These are phyloP conservation scores for Flaveria sonorensis DNA, from an alignment of 129 eudicot genomes.

Conservation along the genomic window DNA sequence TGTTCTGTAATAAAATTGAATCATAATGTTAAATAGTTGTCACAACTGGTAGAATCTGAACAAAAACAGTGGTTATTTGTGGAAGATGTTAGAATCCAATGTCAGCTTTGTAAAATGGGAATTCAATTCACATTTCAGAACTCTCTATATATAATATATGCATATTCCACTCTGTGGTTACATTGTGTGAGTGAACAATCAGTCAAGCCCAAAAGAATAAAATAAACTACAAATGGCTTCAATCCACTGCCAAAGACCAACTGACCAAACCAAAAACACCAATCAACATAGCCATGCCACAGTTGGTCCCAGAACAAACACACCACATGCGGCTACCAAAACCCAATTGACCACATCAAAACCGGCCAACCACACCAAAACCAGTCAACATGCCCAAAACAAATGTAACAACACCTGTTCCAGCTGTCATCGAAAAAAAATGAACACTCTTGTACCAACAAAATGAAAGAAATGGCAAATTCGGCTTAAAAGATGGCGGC, in stretches of 20 bases:
- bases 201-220: too few relatives aligned
- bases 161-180: too few relatives aligned
- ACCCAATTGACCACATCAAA: constrained; percentile 25
- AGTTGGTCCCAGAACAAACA: constrained; percentile 22
- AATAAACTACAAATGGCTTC: background rate
- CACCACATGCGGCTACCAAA: constrained; percentile 26
- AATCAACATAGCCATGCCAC: constrained; percentile 16
- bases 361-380: constrained; percentile 4
- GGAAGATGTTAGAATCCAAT: too few relatives aligned
- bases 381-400: constrained; percentile 17
- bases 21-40: constrained; percentile 2
- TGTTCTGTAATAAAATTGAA: background rate
- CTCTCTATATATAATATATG: too few relatives aligned
- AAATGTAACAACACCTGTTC: constrained; percentile 29
- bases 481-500: constrained; percentile 36
- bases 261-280: constrained; percentile 29
- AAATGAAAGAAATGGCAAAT: constrained; percentile 37
- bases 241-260: constrained; percentile 35
- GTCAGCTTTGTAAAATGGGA: too few relatives aligned
- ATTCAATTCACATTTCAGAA: too few relatives aligned
- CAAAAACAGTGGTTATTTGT: background rate
- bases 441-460: constrained; percentile 30
- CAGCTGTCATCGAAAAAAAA: constrained; percentile 33
- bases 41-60: background rate
- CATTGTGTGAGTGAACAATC: too few relatives aligned